A percentile compares a stretch with the other conserved stretches of the same genome.
These are phyloP conservation scores for Daedaleopsis sinensis DNA, from an alignment of 768 basidiomycete genomes.

Conservation along the genomic window DNA sequence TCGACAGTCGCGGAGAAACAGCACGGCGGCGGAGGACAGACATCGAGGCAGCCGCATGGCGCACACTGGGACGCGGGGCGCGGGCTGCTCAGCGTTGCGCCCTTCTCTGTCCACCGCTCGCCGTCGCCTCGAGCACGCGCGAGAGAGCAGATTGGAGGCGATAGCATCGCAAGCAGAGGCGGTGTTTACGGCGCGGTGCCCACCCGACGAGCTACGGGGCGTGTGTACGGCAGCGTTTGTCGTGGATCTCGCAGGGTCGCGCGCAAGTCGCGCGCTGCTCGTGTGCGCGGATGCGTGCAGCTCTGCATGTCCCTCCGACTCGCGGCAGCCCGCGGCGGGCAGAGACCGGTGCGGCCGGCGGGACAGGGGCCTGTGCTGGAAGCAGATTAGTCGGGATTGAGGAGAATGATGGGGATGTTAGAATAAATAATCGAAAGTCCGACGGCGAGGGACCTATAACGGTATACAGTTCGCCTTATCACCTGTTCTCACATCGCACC, in stretches of 20 bases:
- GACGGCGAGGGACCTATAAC: constrained; percentile 29
- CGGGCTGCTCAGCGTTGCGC: background rate
- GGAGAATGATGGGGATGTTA: background rate
- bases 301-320: too few relatives aligned
- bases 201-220: background rate
- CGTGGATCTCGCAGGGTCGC: background rate
- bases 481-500: constrained; percentile 23
- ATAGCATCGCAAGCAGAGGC: constrained; percentile 1
- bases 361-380: background rate
- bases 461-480: constrained; percentile 30
- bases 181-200: background rate
- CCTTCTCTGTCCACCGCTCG: background rate
- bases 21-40: background rate
- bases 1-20: background rate
- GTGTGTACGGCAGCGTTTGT: background rate
- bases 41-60: constrained; percentile 2
- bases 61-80: background rate
- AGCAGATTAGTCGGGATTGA: background rate
- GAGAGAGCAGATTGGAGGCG: constrained; percentile 10
- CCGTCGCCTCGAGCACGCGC: constrained; percentile 3
- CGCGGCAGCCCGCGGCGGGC: background rate
- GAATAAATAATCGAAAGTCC: constrained; percentile 26
- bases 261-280: too few relatives aligned
- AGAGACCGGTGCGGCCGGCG: background rate
- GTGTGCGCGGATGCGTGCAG: too few relatives aligned